Evolutionary conservation across 2,329 filamentous ascomycete genomes (phyloP), one percentile per base, ranked within the genome.

Genomic region (Botrytis byssoidea): DNA sequence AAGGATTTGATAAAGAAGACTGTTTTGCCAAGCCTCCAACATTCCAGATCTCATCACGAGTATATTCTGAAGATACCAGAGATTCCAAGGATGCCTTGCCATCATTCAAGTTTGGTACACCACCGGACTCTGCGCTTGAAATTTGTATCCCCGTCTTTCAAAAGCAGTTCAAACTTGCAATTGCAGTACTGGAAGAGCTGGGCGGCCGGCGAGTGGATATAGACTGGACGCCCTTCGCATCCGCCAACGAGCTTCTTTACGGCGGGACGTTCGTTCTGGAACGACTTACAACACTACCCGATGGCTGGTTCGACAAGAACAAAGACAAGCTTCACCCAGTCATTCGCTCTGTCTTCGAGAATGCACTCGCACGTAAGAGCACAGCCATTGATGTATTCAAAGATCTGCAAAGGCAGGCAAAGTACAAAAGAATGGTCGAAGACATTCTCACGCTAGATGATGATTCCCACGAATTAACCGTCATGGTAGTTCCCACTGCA

Each of bases 191-290:
- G 4, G 79, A 83, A 75, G 76, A 70, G 2, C 79, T 84, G 0
- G 85, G 85, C 25, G 74, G 75, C 4, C 72, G 64, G 64, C 29
- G 67, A 7, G 73, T 77, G 1, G 77, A 82, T 5, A 76, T 85
- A 25, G 81, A 85, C 73, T 86, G 84, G 83, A 74, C 75, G 12
- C 81, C 84, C 7, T 88, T 88, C 76, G 81, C 85, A 64, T 83
- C 82, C 60, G 86, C 85, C 0, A 86, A 84, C 16, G 82, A 85
- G 69, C 81, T 89, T 7, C 81, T 89, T 5, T 89, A 89, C 78
- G 83, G 85, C 57, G 84, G 86, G 7, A 84, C 86, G 0, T 85
- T 88, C 72, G 85, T 89, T 2, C 83, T 83, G 4, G 86, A 89
- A 77, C 82, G 87, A 29, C 81, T 88, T 9, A 86, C 79, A 82